Percentiles rank a stretch among this genome's conserved stretches.
Conservation (phyloP, 1,284 basidiomycete genomes). For the Cryptococcus sp. region DNA sequence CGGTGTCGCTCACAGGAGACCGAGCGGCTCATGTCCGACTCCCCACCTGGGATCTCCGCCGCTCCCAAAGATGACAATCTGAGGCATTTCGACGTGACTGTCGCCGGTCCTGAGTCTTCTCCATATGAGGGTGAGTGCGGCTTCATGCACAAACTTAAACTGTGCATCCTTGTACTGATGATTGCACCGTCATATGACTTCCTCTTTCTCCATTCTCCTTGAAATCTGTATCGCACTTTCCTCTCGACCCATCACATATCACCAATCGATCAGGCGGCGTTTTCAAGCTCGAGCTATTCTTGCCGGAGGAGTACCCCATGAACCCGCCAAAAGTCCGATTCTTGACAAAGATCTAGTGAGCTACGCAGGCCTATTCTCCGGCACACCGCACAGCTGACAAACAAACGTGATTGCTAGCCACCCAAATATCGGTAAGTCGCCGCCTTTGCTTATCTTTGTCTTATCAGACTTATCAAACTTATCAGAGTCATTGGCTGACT, state of each 20-base stretch:
- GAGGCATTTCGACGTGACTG: conserved; percentile 97
- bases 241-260: not conserved
- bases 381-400: not conserved
- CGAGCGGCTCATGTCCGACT: conserved; percentile 90
- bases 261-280: conserved; percentile 66
- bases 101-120: conserved; percentile 88
- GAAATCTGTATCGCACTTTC: not conserved
- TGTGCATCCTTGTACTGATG: not conserved
- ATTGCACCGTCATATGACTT: not conserved
- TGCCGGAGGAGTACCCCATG: conserved; percentile 99
- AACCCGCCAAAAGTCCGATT: conserved; percentile 98
- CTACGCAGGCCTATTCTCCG: not conserved
- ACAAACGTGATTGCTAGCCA: conserved; percentile 57
- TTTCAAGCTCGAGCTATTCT: conserved; percentile 94
- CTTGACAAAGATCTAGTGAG: conserved; percentile 90
- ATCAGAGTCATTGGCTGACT: not conserved
- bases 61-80: conserved; percentile 95
- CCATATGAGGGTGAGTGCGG: conserved; percentile 82
- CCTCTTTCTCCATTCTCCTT: not conserved
- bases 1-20: conserved; percentile 70
- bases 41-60: conserved; percentile 93
- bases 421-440: conserved; percentile 87
- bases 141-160: not conserved
- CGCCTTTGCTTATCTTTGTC: not conserved
- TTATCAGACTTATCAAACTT: conserved; percentile 4